phyloP scores from a whole-genome alignment of 495 filamentous ascomycete genomes.

The Penicillium soppii region DNA sequence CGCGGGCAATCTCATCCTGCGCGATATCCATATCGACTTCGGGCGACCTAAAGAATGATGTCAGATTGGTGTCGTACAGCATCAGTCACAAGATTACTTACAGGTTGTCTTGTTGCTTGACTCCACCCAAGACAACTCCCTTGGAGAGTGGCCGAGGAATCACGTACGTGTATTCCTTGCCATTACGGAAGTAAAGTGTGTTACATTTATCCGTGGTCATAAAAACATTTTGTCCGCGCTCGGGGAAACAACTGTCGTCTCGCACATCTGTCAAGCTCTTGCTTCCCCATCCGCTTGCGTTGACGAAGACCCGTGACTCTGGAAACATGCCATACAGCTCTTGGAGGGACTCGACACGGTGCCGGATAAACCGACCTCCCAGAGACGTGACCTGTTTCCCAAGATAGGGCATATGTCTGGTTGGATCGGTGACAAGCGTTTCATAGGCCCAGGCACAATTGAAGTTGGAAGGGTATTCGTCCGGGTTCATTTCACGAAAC shows the following conservation, averaged over 20 bases:
- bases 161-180: slow-evolving; percentile 50
- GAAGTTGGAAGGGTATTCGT: slow-evolving; percentile 40
- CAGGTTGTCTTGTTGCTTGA: slow-evolving; percentile 43
- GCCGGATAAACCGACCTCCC: slow-evolving; percentile 39
- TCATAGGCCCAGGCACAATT: slow-evolving; percentile 40
- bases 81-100: slow-evolving; percentile 13
- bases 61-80: background rate
- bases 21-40: slow-evolving; percentile 40
- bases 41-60: slow-evolving; percentile 23
- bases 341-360: slow-evolving; percentile 36
- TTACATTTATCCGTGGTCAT: slow-evolving; percentile 30
- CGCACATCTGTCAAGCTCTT: slow-evolving; percentile 35
- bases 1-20: slow-evolving; percentile 41
- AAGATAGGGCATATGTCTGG: slow-evolving; percentile 42
- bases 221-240: slow-evolving; percentile 46
- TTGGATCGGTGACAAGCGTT: slow-evolving; percentile 43
- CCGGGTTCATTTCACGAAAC: slow-evolving; percentile 36
- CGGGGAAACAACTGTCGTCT: slow-evolving; percentile 41
- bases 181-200: slow-evolving; percentile 43
- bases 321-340: slow-evolving; percentile 41
- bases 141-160: slow-evolving; percentile 46
- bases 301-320: slow-evolving; percentile 41
- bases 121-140: slow-evolving; percentile 47
- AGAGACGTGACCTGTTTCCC: slow-evolving; percentile 27
- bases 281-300: slow-evolving; percentile 44